Evolutionary conservation across 2,329 filamentous ascomycete genomes (phyloP), one percentile per base, ranked within the genome.

Genomic region (Penicillium psychrosexuale): DNA sequence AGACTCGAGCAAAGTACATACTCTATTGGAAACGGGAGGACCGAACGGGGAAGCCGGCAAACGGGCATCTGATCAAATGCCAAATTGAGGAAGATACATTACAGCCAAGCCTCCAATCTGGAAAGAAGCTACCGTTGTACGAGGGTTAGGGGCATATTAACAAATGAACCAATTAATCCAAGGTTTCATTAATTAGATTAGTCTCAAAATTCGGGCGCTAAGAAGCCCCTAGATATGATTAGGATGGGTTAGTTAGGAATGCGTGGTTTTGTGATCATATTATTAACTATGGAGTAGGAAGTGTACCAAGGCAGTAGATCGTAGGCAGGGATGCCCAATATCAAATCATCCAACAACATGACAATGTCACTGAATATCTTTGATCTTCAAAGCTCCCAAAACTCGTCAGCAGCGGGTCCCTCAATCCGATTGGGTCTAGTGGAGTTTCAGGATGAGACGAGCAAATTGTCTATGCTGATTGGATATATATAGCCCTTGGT

Each of bases 371-470:
- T 19, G 39, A 42, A 42, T 42, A 28, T 42, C 39, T 28, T 42
- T 22, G 39, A 42, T 42, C 39, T 27, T 39, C 47, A 47, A 53
- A 31, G 27, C 17, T 17, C n/a, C 22, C 31, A 34, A 33, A 47
- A 51, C 56, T 65, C 60, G 60, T 65, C 61, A 64, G 57, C 61
- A 55, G 51, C 49, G 59, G 59, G 50, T 57, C 38, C 33, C 13
- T 22, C 33, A 6, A 9, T 57, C 51, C 8, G 33, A 59, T 38
- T 17, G 11, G 53, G 60, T 5, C 49, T 63, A 64, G 61, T 47
- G 30, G 38, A 34, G 61, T 63, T 65, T 65, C 61, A 63, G 46
- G 45, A 47, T 64, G 57, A 62, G 60, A 64, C 61, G 45, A 34
- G 22, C 31, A 37, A 43, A 44, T 37, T 51, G 40, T 58, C 34